These are phyloP conservation scores for Botryobasidium botryosum DNA, from an alignment of 768 basidiomycete genomes.

Conservation along the genomic window DNA sequence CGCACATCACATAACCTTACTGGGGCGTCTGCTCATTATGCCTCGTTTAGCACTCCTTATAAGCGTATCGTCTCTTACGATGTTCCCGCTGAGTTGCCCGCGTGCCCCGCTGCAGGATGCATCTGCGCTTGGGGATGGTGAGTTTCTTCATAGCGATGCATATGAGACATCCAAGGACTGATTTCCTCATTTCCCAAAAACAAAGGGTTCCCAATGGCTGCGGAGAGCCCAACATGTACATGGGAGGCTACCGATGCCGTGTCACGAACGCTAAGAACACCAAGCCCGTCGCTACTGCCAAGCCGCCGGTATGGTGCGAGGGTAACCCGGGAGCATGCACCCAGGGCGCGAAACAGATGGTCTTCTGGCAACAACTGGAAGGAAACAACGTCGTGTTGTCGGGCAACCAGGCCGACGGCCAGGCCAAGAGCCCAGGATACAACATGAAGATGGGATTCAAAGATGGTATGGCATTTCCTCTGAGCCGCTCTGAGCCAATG, in stretches of 20 bases:
- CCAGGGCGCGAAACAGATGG: conserved; percentile 7
- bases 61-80: not conserved
- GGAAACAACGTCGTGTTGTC: conserved; percentile 5
- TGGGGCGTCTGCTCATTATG: not conserved
- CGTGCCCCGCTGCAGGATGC: conserved; percentile 5
- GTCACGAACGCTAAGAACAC: conserved; percentile 1
- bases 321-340: conserved; percentile 1
- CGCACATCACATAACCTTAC: not conserved
- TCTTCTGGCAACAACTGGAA: conserved; percentile 7
- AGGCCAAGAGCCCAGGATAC: conserved; percentile 5
- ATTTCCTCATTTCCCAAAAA: no score
- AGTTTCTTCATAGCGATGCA: not conserved
- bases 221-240: conserved; percentile 9
- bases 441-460: conserved; percentile 7
- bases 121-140: conserved; percentile 4
- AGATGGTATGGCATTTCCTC: no score
- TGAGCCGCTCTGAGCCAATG: no score
- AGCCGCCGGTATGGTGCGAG: conserved; percentile 8
- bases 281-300: not conserved
- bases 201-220: conserved; percentile 7
- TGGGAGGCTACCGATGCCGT: conserved; percentile 6
- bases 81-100: conserved; percentile 3
- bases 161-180: no score
- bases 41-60: conserved; percentile 4
- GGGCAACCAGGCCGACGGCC: conserved; percentile 1